A percentile compares a stretch with the other conserved stretches of the same genome.
Conservation (phyloP, 305 asterid species). For the Plantago rigida region DNA sequence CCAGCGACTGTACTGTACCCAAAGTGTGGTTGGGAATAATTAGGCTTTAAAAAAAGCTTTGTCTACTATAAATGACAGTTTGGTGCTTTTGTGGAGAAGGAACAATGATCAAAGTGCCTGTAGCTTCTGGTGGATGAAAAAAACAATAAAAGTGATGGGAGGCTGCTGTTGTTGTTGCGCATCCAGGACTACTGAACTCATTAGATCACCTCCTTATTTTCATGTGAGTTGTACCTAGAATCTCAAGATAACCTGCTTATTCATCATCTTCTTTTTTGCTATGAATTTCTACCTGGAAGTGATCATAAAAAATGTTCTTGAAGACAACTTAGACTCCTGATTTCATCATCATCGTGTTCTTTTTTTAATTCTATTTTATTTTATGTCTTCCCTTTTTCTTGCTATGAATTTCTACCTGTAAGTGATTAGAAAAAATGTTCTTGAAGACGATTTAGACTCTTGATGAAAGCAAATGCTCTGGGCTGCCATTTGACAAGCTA, state of each 20-base stretch:
- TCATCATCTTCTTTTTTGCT: not conserved
- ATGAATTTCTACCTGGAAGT: not conserved
- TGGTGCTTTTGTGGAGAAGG: constrained; percentile 32
- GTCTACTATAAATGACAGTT: constrained; percentile 20
- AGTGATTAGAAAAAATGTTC: not conserved
- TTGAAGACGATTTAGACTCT: too few relatives aligned
- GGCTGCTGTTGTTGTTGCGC: constrained; percentile 88
- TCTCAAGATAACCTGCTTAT: constrained; percentile 10
- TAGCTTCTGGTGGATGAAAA: constrained; percentile 39
- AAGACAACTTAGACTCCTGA: too few relatives aligned
- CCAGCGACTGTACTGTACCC: not conserved
- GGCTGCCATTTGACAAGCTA: too few relatives aligned
- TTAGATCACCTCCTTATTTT: constrained; percentile 40
- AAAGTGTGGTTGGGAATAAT: constrained; percentile 6
- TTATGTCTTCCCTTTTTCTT: not conserved
- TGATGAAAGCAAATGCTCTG: too few relatives aligned
- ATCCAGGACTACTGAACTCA: constrained; percentile 43
- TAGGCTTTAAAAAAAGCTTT: constrained; percentile 9
- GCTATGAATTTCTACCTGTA: not conserved
- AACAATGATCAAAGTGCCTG: constrained; percentile 42
- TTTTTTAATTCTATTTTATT: too few relatives aligned
- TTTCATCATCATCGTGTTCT: too few relatives aligned
- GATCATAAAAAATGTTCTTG: not conserved
- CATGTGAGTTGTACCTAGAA: constrained; percentile 44
- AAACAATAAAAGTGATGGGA: constrained; percentile 54